Evolutionary conservation across 768 basidiomycete genomes (phyloP).

Genomic region (Xerocomus brunneocitrinus): DNA sequence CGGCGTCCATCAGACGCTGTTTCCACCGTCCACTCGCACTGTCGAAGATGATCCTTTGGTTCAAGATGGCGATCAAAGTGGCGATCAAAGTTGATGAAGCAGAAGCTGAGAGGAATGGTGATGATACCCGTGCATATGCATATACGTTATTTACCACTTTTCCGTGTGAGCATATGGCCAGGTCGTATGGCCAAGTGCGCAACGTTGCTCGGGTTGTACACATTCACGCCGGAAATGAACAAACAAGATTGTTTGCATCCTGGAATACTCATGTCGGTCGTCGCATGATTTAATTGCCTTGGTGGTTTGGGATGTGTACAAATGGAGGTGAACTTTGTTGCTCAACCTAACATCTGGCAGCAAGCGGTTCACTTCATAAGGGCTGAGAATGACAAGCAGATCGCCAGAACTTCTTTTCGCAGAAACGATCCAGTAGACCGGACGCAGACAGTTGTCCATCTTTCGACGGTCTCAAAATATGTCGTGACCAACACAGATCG

Average conservation of each 20-base stretch:
- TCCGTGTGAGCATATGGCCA: neutral
- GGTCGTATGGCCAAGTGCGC: too few species aligned
- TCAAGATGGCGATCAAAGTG: neutral
- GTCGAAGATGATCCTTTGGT: neutral
- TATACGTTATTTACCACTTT: neutral
- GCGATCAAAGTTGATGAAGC: too few species aligned
- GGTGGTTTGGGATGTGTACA: slow-evolving; percentile 37
- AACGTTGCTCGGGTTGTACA: too few species aligned
- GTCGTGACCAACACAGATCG: slow-evolving; percentile 8
- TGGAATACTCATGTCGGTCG: slow-evolving; percentile 1
- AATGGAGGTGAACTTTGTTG: slow-evolving; percentile 36
- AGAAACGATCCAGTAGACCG: slow-evolving; percentile 42
- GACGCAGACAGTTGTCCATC: slow-evolving; percentile 32
- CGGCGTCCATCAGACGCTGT: slow-evolving; percentile 49
- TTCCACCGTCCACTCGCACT: slow-evolving; percentile 8
- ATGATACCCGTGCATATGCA: neutral
- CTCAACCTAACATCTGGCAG: slow-evolving; percentile 34
- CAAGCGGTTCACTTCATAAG: slow-evolving; percentile 35
- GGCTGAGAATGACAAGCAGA: slow-evolving; percentile 37
- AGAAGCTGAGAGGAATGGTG: neutral
- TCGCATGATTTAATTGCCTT: slow-evolving; percentile 35
- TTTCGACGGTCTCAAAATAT: slow-evolving; percentile 18
- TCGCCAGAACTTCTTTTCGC: slow-evolving; percentile 28
- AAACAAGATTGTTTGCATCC: neutral
- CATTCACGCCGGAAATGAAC: neutral